Conservation (phyloP, 1,284 basidiomycete genomes). For the Athelia sp. region DNA sequence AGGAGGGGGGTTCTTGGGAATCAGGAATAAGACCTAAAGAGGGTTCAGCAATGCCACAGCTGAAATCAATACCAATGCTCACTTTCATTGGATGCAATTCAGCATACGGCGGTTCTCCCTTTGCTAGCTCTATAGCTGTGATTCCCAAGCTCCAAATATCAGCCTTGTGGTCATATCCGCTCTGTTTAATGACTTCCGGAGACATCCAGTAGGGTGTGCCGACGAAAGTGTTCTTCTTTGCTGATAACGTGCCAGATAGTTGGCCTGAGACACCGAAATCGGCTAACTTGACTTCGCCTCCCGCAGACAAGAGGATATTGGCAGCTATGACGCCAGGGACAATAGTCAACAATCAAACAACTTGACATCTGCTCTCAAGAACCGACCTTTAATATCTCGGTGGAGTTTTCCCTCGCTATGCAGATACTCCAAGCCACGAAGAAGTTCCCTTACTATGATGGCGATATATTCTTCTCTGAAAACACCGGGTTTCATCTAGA, state of each 20-base stretch:
- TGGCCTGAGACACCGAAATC: conserved; percentile 99
- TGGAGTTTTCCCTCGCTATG: conserved; percentile 96
- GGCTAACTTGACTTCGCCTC: conserved; percentile 96
- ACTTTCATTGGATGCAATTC: conserved; percentile 99
- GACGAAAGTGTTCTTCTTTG: conserved; percentile 99
- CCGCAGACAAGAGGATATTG: conserved; percentile 90
- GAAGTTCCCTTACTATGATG: conserved; percentile 89
- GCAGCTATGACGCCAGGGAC: conserved; percentile 58
- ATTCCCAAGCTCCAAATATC: conserved; percentile 98
- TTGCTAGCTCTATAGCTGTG: conserved; percentile 95
- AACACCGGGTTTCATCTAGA: conserved; percentile 94
- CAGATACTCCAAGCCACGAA: conserved; percentile 91
- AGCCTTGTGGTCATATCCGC: conserved; percentile 97
- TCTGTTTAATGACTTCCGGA: conserved; percentile 99
- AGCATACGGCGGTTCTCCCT: conserved; percentile 96
- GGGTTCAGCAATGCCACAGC: background rate
- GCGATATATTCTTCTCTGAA: conserved; percentile 99
- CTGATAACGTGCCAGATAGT: conserved; percentile 88
- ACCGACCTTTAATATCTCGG: conserved; percentile 92
- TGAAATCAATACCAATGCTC: conserved; percentile 5
- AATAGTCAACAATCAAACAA: conserved; percentile 4
- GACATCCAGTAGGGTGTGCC: conserved; percentile 99
- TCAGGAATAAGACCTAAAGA: conserved; percentile 87
- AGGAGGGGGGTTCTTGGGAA: conserved; percentile 96
- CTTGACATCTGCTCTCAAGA: background rate